phyloP scores from a whole-genome alignment of 2,329 filamentous ascomycete genomes.

The Eutypa lata region DNA sequence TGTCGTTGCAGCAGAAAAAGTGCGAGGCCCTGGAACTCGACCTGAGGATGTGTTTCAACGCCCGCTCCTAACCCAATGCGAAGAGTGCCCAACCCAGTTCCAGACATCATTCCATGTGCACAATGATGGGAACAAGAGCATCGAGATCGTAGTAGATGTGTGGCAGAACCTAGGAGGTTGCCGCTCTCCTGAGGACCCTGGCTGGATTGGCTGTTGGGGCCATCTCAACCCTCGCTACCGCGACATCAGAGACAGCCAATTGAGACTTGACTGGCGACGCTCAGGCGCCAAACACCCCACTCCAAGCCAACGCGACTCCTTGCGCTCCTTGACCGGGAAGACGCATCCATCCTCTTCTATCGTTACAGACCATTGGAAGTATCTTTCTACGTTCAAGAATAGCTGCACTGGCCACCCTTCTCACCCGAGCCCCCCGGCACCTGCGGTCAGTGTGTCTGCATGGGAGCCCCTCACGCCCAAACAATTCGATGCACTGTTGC shows the following conservation, averaged over 20 bases:
- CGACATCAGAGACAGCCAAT: background rate
- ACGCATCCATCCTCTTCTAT: slow-evolving; percentile 2
- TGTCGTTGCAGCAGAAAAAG: background rate
- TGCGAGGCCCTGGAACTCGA: background rate
- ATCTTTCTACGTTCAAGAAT: background rate
- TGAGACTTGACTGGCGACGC: background rate
- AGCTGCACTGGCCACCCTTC: background rate
- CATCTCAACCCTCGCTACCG: slow-evolving; percentile 5
- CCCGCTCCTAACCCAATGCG: slow-evolving; percentile 7
- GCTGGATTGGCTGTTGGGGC: slow-evolving; percentile 11
- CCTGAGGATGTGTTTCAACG: background rate
- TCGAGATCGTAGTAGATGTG: slow-evolving; percentile 9
- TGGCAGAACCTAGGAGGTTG: slow-evolving; percentile 10
- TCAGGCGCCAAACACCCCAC: slow-evolving; percentile 1
- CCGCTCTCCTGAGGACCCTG: slow-evolving; percentile 1
- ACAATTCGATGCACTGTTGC: background rate
- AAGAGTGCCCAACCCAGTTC: slow-evolving; percentile 10
- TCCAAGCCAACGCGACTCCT: slow-evolving; percentile 4
- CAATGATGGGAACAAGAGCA: background rate
- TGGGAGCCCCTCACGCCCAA: background rate
- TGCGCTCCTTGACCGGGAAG: slow-evolving; percentile 2
- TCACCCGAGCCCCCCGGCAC: background rate
- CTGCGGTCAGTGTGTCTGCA: background rate
- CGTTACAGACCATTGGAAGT: slow-evolving; percentile 1
- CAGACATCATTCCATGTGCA: slow-evolving; percentile 8